Percentiles rank a stretch among this genome's conserved stretches.
These are phyloP conservation scores for Barnettozyma siamensis DNA, from an alignment of 805 yeast species.

Conservation along the genomic window DNA sequence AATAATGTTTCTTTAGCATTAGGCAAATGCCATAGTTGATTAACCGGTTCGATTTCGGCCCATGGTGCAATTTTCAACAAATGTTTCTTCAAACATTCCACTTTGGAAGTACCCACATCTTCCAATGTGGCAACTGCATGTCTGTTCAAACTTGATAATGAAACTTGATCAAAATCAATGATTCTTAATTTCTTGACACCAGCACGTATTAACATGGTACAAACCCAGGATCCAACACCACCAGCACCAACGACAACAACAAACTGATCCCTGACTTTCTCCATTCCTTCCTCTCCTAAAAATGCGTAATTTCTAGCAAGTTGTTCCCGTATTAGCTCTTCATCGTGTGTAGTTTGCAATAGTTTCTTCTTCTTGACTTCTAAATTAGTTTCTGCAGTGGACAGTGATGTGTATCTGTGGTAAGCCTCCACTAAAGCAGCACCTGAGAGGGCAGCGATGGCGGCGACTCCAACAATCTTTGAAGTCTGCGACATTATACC, in stretches of 20 bases:
- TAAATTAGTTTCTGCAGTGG: neutral
- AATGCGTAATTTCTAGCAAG: constrained; percentile 92
- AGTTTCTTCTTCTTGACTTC: neutral
- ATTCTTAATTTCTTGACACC: constrained; percentile 78
- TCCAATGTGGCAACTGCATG: constrained; percentile 89
- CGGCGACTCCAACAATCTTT: constrained; percentile 5
- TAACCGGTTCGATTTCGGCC: constrained; percentile 73
- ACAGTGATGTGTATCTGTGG: constrained; percentile 12
- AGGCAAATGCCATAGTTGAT: constrained; percentile 70
- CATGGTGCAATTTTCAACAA: constrained; percentile 84
- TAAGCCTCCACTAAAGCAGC: constrained; percentile 15
- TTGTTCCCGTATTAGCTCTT: constrained; percentile 81
- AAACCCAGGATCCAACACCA: constrained; percentile 98
- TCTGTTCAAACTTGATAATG: constrained; percentile 84
- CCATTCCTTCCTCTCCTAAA: constrained; percentile 80
- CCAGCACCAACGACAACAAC: constrained; percentile 91
- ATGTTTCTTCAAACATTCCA: constrained; percentile 67
- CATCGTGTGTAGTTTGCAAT: constrained; percentile 35
- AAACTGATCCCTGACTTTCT: constrained; percentile 59
- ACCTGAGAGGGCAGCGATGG: constrained; percentile 8
- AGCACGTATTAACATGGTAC: constrained; percentile 84
- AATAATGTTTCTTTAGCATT: constrained; percentile 56
- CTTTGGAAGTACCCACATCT: constrained; percentile 93
- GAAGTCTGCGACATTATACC: neutral
- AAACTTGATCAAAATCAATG: constrained; percentile 94